phyloP scores from a whole-genome alignment of 768 basidiomycete species.

The Daedaleopsis sinensis region DNA sequence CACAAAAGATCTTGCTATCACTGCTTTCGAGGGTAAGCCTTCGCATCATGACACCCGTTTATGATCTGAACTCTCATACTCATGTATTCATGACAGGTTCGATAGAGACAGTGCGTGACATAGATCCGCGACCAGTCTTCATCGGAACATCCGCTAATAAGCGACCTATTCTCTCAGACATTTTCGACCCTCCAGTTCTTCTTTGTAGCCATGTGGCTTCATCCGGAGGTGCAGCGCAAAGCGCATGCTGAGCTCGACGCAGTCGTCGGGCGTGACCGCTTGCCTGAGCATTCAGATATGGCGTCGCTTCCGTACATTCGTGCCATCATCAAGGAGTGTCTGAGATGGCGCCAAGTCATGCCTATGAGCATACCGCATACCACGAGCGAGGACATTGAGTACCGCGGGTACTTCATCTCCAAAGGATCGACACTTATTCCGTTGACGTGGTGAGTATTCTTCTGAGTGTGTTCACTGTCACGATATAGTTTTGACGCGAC shows the following conservation, averaged over 20 bases:
- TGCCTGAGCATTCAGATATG: slow-evolving; percentile 15
- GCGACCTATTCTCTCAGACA: background rate
- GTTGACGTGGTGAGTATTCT: slow-evolving; percentile 11
- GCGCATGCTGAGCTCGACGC: slow-evolving; percentile 20
- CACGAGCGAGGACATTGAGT: slow-evolving; percentile 41
- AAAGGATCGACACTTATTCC: slow-evolving; percentile 25
- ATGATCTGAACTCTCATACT: too few relatives aligned
- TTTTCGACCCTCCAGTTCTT: slow-evolving; percentile 13
- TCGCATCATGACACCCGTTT: too few relatives aligned
- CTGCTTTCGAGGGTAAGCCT: too few relatives aligned
- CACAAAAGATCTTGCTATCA: too few relatives aligned
- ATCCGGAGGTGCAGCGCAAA: slow-evolving; percentile 17
- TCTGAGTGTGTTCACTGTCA: background rate
- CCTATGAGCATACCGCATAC: slow-evolving; percentile 30
- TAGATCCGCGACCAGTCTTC: too few relatives aligned
- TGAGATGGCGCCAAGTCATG: slow-evolving; percentile 13
- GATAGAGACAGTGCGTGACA: slow-evolving; percentile 7
- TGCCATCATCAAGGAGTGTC: slow-evolving; percentile 18
- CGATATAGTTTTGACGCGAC: background rate
- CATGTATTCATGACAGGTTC: background rate
- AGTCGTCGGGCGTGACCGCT: slow-evolving; percentile 11
- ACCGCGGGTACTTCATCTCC: slow-evolving; percentile 41
- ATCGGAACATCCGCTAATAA: background rate
- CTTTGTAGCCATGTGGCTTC: slow-evolving; percentile 13
- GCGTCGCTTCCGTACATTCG: slow-evolving; percentile 15